A percentile compares a stretch with the other conserved stretches of the same genome.
Conservation (phyloP, 2,329 filamentous ascomycete species). For the Fusarium compactum region DNA sequence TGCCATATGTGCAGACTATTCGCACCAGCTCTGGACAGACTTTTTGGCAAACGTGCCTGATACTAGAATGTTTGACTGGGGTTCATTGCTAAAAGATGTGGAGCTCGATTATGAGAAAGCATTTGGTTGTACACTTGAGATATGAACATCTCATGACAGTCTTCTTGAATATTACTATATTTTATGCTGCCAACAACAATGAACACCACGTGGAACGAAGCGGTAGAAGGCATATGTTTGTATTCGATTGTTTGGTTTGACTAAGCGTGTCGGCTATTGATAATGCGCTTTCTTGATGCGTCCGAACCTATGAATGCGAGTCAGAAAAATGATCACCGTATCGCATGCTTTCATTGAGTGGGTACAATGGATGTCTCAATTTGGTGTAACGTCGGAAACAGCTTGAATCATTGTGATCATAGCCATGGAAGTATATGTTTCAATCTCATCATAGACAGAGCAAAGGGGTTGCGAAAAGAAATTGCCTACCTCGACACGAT, state of each 20-base stretch:
- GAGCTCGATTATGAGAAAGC: neutral
- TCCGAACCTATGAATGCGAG: neutral
- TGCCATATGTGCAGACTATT: neutral
- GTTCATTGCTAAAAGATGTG: neutral
- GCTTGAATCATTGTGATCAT: slow-evolving; percentile 19
- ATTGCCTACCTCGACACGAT: neutral
- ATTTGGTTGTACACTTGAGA: neutral
- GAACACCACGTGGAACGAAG: fast-evolving
- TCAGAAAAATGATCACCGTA: neutral
- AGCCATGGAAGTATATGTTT: slow-evolving; percentile 32
- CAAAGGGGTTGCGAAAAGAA: neutral
- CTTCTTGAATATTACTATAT: neutral
- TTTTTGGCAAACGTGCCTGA: slow-evolving; percentile 8
- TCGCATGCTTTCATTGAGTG: fast-evolving
- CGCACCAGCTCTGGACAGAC: slow-evolving; percentile 12
- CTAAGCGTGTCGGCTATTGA: fast-evolving
- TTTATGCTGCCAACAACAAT: neutral
- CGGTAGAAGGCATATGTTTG: neutral
- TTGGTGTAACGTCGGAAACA: slow-evolving; percentile 17
- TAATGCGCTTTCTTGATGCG: neutral
- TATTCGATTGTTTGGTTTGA: neutral
- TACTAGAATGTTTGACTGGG: slow-evolving; percentile 10
- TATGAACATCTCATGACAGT: neutral
- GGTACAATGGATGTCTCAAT: neutral
- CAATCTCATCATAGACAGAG: slow-evolving; percentile 7